A percentile compares a stretch with the other conserved stretches of the same genome.
Conservation (phyloP, 23 red algal species). For the Gracilariopsis chorda region DNA sequence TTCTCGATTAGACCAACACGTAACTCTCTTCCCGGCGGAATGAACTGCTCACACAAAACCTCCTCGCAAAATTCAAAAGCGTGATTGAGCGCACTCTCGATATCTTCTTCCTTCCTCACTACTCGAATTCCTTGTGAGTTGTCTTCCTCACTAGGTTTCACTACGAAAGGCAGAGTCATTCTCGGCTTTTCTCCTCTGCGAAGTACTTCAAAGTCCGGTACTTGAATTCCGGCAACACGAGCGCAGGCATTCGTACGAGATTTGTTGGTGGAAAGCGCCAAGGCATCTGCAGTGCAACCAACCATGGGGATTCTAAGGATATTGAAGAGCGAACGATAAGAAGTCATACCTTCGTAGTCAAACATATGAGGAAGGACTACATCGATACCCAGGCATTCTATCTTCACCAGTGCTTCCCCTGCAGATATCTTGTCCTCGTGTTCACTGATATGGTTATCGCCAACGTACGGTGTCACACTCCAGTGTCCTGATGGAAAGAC, state of each 20-base stretch:
- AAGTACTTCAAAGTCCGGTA: constrained; percentile 50
- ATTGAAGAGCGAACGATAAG: constrained; percentile 26
- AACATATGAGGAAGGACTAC: constrained; percentile 68
- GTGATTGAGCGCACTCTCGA: neutral
- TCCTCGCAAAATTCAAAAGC: constrained; percentile 62
- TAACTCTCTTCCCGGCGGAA: constrained; percentile 52
- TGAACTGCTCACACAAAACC: constrained; percentile 63
- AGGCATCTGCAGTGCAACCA: constrained; percentile 54
- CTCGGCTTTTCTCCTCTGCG: constrained; percentile 12
- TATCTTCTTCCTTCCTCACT: neutral
- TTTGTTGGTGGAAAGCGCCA: constrained; percentile 72
- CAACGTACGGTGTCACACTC: constrained; percentile 20
- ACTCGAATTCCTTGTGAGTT: constrained; percentile 61
- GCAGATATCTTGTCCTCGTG: constrained; percentile 10
- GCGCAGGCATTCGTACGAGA: constrained; percentile 54
- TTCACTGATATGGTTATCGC: neutral
- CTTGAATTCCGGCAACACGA: constrained; percentile 14
- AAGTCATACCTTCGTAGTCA: constrained; percentile 75
- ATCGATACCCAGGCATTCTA: constrained; percentile 40
- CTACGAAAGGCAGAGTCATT: constrained; percentile 28
- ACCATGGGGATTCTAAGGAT: constrained; percentile 41
- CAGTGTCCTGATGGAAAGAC: constrained; percentile 33
- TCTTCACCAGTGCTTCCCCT: constrained; percentile 25
- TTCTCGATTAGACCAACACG: constrained; percentile 52
- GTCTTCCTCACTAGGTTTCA: constrained; percentile 74